Evolutionary conservation across 1,284 basidiomycete genomes (phyloP), one percentile per base, ranked within the genome.

Genomic region (Ganoderma lucidum): DNA sequence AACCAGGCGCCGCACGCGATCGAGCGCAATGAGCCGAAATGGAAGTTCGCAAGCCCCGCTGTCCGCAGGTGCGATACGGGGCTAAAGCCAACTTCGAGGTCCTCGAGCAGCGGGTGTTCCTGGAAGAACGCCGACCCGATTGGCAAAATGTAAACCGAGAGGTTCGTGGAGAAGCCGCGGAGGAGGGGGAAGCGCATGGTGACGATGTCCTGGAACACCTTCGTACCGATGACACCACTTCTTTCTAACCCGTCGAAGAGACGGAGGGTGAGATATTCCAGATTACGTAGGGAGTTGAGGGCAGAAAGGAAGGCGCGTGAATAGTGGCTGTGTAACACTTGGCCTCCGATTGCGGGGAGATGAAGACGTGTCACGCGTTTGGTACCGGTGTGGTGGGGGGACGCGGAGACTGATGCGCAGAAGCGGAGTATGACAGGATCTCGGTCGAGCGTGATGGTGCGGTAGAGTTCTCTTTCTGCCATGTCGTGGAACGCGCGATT

Each of bases 141-240:
- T 17, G 53, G 23, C 28, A 55, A 8, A 12, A 30, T 17, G 14
- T 55, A 30, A 10, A 17, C 45, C 3, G n/a, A 48, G 45, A 30
- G 30, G 53, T 63, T 67, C 28, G 61, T 67, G 30, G 51, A 19
- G 61, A 67, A 67, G 39, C 28, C 42, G 53, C 53, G 61, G 37
- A 63, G 61, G 19, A 30, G 32, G 2, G 66, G 66, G 61, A 62
- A 63, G 30, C 9, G 19, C 28, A 30, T 3, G 4, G 19, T 10
- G 30, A 56, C 19, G 42, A 63, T 44, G 9, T 45, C 6, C 10
- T 48, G 37, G 48, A n/a, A 28, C 39, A 23, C 23, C 23, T 10
- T 44, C 17, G 51, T 14, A 41, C n/a, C 15, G n/a, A 6, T 4
- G 30, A 12, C 17, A 6, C 45, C n/a, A 19, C n/a, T 48, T 8